Evolutionary conservation across 192 early-diverging fungal species (phyloP), one percentile per base, ranked within the genome.

Genomic region (Coemansia pectinata): DNA sequence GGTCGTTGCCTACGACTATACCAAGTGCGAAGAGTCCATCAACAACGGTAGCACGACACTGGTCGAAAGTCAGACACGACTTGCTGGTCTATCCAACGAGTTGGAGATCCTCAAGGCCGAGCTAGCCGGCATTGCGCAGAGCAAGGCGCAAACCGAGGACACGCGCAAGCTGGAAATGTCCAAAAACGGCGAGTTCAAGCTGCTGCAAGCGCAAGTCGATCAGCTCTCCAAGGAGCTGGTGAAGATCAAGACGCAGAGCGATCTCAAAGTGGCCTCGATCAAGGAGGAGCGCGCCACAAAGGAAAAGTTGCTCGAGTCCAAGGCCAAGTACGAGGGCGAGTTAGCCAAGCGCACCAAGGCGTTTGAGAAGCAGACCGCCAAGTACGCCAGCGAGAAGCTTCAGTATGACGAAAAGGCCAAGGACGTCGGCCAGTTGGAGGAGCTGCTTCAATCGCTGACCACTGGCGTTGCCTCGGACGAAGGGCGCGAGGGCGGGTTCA

Each of bases 401-500:
- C 77, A 65, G 60, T 76, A 78, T 67, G 85, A 86, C 64, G 77
- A 77, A 11, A 67, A 77, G 71, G 58, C 50, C 63, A 72, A 73
- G 62, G 75, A 77, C 14, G 69, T 84, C 27, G 48, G 70, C 23
- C 81, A 81, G 72, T 63, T 80, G 17, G 94, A 96, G 55, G 92
- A 97, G 65, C 85, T 99, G 33, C 74, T 99, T 15, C 92, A 95
- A 72, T 96, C 95, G 5, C 86, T 99, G 27, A 93, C 94, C 2
- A 99, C 96, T 0, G 98, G 98, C 25, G 78, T 99, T 33, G 87
- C 96, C 15, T 88, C 94, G 3, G 88, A 90, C 52, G 94, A 96
- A 72, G 95, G 96, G 6, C 90, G 95, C 63, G 94, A 99, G 65
- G 94, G 91, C 70, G 95, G 97, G 2, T 99, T 97, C 65, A 91